Base-by-base conservation (phyloP, 2,329 filamentous ascomycete species). In the Colletotrichum liriopes region DNA sequence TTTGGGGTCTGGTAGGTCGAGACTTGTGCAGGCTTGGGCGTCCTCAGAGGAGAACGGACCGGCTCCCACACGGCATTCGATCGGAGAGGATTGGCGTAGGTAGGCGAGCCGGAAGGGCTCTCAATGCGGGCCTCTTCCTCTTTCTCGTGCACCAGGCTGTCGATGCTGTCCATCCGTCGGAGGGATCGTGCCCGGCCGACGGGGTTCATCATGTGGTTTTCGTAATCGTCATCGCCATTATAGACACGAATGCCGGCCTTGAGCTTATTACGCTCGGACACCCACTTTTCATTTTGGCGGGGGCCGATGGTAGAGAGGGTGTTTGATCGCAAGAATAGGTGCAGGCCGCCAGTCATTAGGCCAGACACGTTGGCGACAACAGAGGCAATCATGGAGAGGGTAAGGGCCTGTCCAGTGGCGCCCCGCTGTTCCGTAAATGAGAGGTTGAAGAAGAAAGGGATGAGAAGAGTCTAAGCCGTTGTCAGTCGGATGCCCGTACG, bases 331-430 rank as follows among this genome's bases (percentile, higher is more conserved):
- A 94, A 84, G 76, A 93, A 92, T 11, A 93, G 82, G 75, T 93
- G 91, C 32, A 93, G 84, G 20, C 90, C 87, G 5, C 91, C 90
- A 20, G 89, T 91, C 78, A 91, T 85, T 20, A 93, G 81, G 2
- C 92, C 92, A 0, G 91, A 91, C 2, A 92, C 84, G 77, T 93
- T 93, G 20, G 90, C 84, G 3, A 91, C 89, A 8, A 93, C 89
- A 20, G 91, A 88, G 35, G 90, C 90, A 51, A 93, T 87, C 84
- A 92, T 90, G 2, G 89, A 86, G 5, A 91, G 81, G 70, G 79
- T 87, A 55, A 88, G 82, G 14, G 85, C 83, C 37, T 84, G 79
- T 61, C 81, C 79, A 45, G 82, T 79, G 59, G 79, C 76, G 29
- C 80, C 78, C 47, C 80, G 77, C 18, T 81, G 75, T 55, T 84